Base-by-base conservation (phyloP, 495 filamentous ascomycete genomes). In the Aspergillus indologenus region DNA sequence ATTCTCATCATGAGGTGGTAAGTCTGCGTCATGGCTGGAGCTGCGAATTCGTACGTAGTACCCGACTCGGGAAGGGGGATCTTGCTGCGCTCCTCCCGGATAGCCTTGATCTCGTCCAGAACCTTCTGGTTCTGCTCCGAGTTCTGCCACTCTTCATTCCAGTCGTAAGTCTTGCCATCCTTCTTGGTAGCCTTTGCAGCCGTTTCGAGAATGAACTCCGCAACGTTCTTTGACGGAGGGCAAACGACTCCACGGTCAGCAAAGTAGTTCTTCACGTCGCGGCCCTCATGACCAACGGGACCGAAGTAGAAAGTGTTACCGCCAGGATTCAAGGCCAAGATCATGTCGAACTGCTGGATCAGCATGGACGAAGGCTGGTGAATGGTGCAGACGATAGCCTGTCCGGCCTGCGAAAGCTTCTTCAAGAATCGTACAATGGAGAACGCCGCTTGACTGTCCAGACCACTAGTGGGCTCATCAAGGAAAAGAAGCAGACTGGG, bases 131-230 rank as follows among this genome's bases (percentile, higher is more conserved):
- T 79, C 48, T 88, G 73, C 8, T 82, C 65, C 0, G 87, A 90
- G 45, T 80, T 81, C 45, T 74, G 74, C 88, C 88, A 91, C 69
- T 89, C 85, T 50, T 88, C 79, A 65, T 85, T 85, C 88, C 88
- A 91, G 67, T 89, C 78, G 11, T 85, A 63, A 31, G 71, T 62
- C 61, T 79, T 81, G 47, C 84, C 80, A 58, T 85, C 74, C 47
- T 73, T 61, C 24, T 71, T 61, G 29, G 73, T 74, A 6, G 79
- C 71, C 62, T 88, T 90, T 7, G 88, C 85, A 26, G 89, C 88
- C 0, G 86, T 89, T 62, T 95, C 90, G 3, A 96, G 79, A 40
- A 96, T 88, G 71, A 91, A 92, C 67, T 96, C 91, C 24, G 91
- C 91, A 14, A 90, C 81, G 68, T 95, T 95, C 75, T 88, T 86